Evolutionary conservation across 495 filamentous ascomycete species (phyloP), one percentile per base, ranked within the genome.

Genomic region (Copromyces sp.): DNA sequence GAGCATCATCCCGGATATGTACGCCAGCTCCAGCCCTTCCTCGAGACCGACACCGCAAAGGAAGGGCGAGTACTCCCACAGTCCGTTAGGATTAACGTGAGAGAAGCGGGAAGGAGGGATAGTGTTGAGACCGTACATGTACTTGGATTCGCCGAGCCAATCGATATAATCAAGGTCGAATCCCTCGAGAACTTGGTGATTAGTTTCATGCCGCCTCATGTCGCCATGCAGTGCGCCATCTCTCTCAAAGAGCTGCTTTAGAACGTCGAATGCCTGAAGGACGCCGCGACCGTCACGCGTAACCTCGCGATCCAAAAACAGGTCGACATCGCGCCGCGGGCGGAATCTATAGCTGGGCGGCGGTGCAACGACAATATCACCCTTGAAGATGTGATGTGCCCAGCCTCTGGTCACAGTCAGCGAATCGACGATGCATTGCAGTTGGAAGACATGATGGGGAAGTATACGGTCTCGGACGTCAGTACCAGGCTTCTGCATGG

Each of bases 31-130:
- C 1, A 87, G 80, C 5, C 72, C 81, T 74, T 86, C 83, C 24
- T 74, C 73, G 8, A 87, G 78, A 9, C 84, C 83, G 5, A 80
- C 79, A 12, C 83, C 84, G 68, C 84, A 87, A 16, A 87, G 79
- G 74, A 83, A 86, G 3, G 84, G 86, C 32, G 83, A 87, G 71
- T 85, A 86, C 39, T 83, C 82, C 84, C 83, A 85, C 45, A 86
- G 79, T 3, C 84, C 84, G 71, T 86, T 87, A 2, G 80, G 38
- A 70, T 85, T 81, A 32, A 78, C 82, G n/a, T 76, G 73, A 29
- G 82, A 77, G 71, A 87, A 85, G 11, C 82, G 83, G 61, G 83
- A 84, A 68, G 83, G 81, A 9, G 83, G 79, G n/a, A 83, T 78
- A 2, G 37, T 75, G 7, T 59, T 72, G 17, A 84, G 73, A 9